phyloP scores from a whole-genome alignment of 345 rosid genomes.

The Dipteronia dyeriana region DNA sequence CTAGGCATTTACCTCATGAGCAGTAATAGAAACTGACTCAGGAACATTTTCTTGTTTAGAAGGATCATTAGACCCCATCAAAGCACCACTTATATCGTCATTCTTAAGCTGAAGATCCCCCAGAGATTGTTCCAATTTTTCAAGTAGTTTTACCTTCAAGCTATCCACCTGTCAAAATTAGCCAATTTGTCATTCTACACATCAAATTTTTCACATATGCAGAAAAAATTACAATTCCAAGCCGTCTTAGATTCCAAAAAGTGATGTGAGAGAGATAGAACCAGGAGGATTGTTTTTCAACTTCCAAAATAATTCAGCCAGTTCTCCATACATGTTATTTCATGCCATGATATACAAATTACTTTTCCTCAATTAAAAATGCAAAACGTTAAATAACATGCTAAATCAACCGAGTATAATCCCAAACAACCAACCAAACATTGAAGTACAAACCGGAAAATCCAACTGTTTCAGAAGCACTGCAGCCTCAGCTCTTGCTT shows the following conservation, averaged over 20 bases:
- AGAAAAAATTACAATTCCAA: background rate
- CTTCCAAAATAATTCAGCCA: conserved; percentile 3
- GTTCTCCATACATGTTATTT: background rate
- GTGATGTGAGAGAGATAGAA: background rate
- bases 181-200: background rate
- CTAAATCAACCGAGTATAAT: conserved; percentile 12
- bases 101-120: conserved; percentile 65
- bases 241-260: conserved; percentile 6
- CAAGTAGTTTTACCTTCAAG: conserved; percentile 80
- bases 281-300: background rate
- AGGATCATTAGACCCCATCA: conserved; percentile 41
- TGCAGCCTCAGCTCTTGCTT: conserved; percentile 97
- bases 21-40: conserved; percentile 35
- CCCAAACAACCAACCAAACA: conserved; percentile 19
- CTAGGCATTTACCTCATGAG: conserved; percentile 59
- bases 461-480: conserved; percentile 91
- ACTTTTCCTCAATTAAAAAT: background rate
- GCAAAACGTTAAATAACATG: background rate
- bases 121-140: conserved; percentile 87
- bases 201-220: background rate
- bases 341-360: background rate
- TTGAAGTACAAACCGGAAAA: conserved; percentile 75
- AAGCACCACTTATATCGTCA: conserved; percentile 42
- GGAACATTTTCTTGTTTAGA: conserved; percentile 39
- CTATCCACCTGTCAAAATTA: conserved; percentile 64